Base-by-base conservation (phyloP, 805 yeast genomes). In the Candida nanaspora region DNA sequence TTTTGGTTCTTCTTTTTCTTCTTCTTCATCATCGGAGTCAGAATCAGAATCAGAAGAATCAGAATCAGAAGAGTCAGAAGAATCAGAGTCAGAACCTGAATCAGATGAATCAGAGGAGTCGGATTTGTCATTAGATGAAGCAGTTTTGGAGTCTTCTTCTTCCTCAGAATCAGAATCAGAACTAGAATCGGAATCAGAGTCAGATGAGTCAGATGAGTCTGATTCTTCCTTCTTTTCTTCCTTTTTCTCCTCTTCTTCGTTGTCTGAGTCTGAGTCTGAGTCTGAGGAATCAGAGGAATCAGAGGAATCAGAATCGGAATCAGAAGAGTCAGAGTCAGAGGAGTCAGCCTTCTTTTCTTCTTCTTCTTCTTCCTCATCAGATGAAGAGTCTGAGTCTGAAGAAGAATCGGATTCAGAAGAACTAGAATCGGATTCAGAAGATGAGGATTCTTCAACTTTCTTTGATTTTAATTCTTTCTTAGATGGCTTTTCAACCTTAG, bases 161-260 rank as follows among this genome's bases (percentile, higher is more conserved):
- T 44, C 47, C 29, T 52, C 57, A 18, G 35, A 29, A 11, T 38
- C 35, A 19, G 36, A 40, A 16, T 41, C 59, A 20, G 40, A 39
- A 40, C n/a, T n/a, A n/a, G n/a, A n/a, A 16, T 43, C 49, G 10
- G 33, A 28, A 11, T 37, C 34, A 18, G 35, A 39, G 18, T 41
- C 59, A 19, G 40, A 39, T n/a, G n/a, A n/a, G n/a, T n/a, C n/a
- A n/a, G n/a, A n/a, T n/a, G n/a, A n/a, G n/a, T n/a, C n/a, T n/a
- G n/a, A n/a, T n/a, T n/a, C n/a, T n/a, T n/a, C n/a, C 53, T 68
- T 69, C 44, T 63, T 62, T 19, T 72, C 35, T 16, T 43, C 30
- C 38, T 46, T 49, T 32, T 44, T 21, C 23, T 43, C 42, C n/a
- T 44, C 39, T 29, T 41, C 46, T 26, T 39, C 44, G 11, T 42